Base-by-base conservation (phyloP, 805 yeast species). In the Candida tallmaniae region DNA sequence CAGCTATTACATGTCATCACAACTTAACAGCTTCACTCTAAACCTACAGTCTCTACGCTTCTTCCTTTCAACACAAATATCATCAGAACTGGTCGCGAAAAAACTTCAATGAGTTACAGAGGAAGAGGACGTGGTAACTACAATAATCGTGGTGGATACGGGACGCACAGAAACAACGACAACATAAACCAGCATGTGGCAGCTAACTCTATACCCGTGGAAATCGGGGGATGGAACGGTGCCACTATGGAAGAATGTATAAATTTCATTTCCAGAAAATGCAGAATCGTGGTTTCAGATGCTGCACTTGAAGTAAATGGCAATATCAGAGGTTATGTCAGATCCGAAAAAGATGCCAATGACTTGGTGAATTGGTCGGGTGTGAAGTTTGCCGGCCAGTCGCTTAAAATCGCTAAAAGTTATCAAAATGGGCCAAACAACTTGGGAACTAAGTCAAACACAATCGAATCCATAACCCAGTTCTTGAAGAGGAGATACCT, bases 181-280 rank as follows among this genome's bases (percentile, higher is more conserved):
- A 53, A 47, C 31, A 46, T 48, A 30, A 52, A 52, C 34, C 54
- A 55, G 31, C 58, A 50, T 42, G 56, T 50, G 35, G 41, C 53
- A 8, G 54, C 51, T 13, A 65, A 61, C 42, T 41, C 60, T 22
- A 65, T 75, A 4, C 64, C 71, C 3, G 70, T 87, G 8, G 86
- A 83, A 43, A 69, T 87, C 8, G 61, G 69, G 24, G 86, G 88
- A 29, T 88, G 96, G 96, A 79, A 82, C 40, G 84, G 86, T 40
- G 94, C 88, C 1, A 55, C 82, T 2, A 68, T 70, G 40, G 78
- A 72, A 13, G 95, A 87, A 39, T 65, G 87, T 39, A 66, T 83
- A 7, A 64, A 68, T 24, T 89, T 88, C 55, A 57, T 88, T 11
- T 73, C 78, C 32, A 70, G 95, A 43, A 85, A 83, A 50, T 62